These are phyloP conservation scores for Chlamydomonas schloesseri DNA, from an alignment of 139 green algal species.

Conservation along the genomic window DNA sequence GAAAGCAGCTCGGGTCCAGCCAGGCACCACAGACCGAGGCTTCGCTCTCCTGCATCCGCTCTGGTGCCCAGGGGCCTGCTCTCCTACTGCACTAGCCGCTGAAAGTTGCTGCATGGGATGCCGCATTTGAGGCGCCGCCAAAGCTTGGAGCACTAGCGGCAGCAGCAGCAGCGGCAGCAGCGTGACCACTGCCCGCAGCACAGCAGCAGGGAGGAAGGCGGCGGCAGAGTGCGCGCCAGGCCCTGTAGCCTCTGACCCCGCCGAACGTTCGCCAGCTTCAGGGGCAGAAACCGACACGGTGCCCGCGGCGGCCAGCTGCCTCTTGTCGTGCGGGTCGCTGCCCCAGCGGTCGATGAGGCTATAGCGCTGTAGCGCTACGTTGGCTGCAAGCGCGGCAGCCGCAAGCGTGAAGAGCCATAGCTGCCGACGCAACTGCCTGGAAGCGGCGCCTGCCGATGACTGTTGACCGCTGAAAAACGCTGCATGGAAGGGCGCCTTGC, in stretches of 20 bases:
- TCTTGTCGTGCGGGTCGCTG: conserved; percentile 68
- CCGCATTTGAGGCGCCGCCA: neutral
- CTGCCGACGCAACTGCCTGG: no score
- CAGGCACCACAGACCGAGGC: neutral
- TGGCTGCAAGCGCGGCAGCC: conserved; percentile 21
- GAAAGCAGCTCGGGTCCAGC: conserved; percentile 4
- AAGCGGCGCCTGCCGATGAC: no score
- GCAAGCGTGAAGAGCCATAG: neutral
- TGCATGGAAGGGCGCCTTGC: no score
- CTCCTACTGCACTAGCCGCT: neutral
- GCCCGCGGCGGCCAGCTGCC: conserved; percentile 28
- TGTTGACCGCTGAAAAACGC: no score
- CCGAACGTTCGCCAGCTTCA: neutral
- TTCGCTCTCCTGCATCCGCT: no score
- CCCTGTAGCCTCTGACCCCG: no score
- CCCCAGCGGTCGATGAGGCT: conserved; percentile 67
- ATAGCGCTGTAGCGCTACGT: conserved; percentile 40
- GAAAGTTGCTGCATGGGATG: neutral
- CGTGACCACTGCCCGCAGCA: neutral
- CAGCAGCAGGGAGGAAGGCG: no score
- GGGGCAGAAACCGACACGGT: neutral
- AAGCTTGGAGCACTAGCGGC: neutral
- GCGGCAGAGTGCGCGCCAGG: no score
- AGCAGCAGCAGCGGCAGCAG: conserved; percentile 46
- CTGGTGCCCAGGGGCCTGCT: neutral